Conservation (phyloP, 2,329 filamentous ascomycete genomes). For the Neonectria hederae region DNA sequence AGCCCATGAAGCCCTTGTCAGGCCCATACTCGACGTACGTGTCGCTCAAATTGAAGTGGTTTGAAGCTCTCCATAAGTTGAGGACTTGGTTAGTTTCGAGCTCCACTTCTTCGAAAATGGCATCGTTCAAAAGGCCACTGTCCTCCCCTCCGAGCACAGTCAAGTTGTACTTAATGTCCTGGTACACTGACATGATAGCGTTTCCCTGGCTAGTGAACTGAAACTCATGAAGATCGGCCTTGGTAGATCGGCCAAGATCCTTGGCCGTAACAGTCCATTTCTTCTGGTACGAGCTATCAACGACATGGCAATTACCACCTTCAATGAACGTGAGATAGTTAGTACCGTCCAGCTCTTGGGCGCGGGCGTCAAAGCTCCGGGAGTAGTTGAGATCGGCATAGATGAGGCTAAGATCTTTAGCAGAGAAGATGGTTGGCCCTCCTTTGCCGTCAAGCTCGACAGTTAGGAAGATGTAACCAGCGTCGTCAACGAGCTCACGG, state of each 20-base stretch:
- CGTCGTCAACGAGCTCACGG: slow-evolving; percentile 28
- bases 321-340: slow-evolving; percentile 39
- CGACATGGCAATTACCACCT: slow-evolving; percentile 31
- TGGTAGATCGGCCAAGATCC: slow-evolving; percentile 19
- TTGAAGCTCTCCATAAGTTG: slow-evolving; percentile 40
- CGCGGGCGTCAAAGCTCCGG: slow-evolving; percentile 33
- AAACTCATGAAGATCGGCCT: slow-evolving; percentile 37
- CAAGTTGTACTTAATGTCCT: slow-evolving; percentile 38
- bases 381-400: slow-evolving; percentile 35
- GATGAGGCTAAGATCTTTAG: slow-evolving; percentile 36
- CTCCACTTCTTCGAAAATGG: slow-evolving; percentile 37
- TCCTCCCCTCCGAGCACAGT: slow-evolving; percentile 31
- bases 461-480: slow-evolving; percentile 34
- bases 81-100: slow-evolving; percentile 35
- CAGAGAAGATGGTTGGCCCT: slow-evolving; percentile 37
- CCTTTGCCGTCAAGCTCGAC: slow-evolving; percentile 30
- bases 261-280: slow-evolving; percentile 32
- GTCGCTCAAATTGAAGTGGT: slow-evolving; percentile 33
- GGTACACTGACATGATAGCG: slow-evolving; percentile 36
- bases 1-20: slow-evolving; percentile 29
- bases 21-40: slow-evolving; percentile 33
- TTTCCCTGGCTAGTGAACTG: slow-evolving; percentile 33
- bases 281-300: slow-evolving; percentile 34
- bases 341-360: slow-evolving; percentile 25
- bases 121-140: slow-evolving; percentile 37